Evolutionary conservation across 805 yeast species (phyloP).

Genomic region (Yamadazyma kitorensis): DNA sequence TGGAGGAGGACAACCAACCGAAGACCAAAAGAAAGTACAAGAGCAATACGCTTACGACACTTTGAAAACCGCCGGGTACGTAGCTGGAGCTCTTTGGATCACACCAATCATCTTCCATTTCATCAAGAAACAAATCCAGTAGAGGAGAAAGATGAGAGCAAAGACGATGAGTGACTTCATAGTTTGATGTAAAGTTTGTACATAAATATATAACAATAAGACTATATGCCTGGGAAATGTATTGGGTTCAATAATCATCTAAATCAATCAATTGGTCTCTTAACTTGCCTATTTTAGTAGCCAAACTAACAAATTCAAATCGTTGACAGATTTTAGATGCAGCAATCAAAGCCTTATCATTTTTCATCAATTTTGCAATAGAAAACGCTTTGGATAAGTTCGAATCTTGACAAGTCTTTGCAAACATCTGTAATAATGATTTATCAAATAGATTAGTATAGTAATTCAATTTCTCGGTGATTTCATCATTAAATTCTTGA

Average conservation of each 20-base stretch:
- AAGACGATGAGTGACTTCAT: not conserved
- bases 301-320: constrained; percentile 34
- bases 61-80: constrained; percentile 54
- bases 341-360: constrained; percentile 77
- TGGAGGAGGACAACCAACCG: constrained; percentile 54
- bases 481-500: constrained; percentile 33
- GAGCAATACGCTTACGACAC: constrained; percentile 61
- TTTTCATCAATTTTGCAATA: constrained; percentile 64
- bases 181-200: not conserved
- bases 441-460: constrained; percentile 67
- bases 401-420: constrained; percentile 66
- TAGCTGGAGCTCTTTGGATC: constrained; percentile 65
- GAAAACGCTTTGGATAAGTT: constrained; percentile 65
- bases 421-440: constrained; percentile 73
- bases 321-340: constrained; percentile 84
- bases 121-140: constrained; percentile 46
- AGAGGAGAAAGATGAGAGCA: constrained; percentile 1
- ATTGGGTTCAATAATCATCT: too few relatives aligned
- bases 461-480: constrained; percentile 48
- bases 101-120: constrained; percentile 56
- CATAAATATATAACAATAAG: too few relatives aligned
- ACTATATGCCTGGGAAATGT: too few relatives aligned
- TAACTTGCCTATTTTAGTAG: constrained; percentile 33
- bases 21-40: constrained; percentile 66
- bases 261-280: constrained; percentile 32